These are phyloP conservation scores for Pythium aristosporum DNA, from an alignment of 352 stramenopile genomes.

Conservation along the genomic window DNA sequence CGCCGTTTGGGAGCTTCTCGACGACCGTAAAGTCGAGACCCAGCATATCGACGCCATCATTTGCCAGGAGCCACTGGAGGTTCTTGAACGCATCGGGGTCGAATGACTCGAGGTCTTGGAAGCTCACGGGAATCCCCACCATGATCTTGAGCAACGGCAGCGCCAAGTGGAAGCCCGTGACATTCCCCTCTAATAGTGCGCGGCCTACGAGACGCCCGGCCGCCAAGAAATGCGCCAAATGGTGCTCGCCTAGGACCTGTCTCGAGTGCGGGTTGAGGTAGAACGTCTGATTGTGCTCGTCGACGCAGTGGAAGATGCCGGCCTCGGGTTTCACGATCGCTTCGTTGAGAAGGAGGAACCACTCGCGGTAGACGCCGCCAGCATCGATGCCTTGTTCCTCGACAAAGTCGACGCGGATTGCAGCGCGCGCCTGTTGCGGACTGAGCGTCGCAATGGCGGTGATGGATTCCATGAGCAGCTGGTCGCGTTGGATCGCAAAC, in stretches of 20 bases:
- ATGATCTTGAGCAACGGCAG: conserved; percentile 97
- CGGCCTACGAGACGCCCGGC: conserved; percentile 56
- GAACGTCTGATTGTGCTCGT: conserved; percentile 52
- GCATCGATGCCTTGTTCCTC: conserved; percentile 83
- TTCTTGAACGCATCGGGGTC: conserved; percentile 63
- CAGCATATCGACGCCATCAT: conserved; percentile 53
- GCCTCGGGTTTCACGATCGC: conserved; percentile 41
- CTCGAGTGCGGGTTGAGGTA: conserved; percentile 70
- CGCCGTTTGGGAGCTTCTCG: conserved; percentile 29
- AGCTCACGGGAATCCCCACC: conserved; percentile 91
- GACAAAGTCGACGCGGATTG: conserved; percentile 78
- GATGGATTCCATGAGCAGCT: conserved; percentile 67
- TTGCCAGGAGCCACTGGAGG: conserved; percentile 63
- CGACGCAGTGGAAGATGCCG: conserved; percentile 56
- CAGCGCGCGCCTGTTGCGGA: conserved; percentile 50
- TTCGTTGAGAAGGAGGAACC: conserved; percentile 83
- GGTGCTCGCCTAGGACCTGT: conserved; percentile 55
- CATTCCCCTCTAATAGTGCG: conserved; percentile 87
- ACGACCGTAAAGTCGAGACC: conserved; percentile 64
- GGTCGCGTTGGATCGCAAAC: conserved; percentile 26
- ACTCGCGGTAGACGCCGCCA: conserved; percentile 83
- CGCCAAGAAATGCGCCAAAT: conserved; percentile 65
- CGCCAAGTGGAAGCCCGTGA: conserved; percentile 94
- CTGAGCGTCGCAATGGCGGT: conserved; percentile 54
- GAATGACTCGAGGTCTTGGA: conserved; percentile 92